Evolutionary conservation across 371 early-diverging fungal genomes (phyloP).

Genomic region (Circinella minor): DNA sequence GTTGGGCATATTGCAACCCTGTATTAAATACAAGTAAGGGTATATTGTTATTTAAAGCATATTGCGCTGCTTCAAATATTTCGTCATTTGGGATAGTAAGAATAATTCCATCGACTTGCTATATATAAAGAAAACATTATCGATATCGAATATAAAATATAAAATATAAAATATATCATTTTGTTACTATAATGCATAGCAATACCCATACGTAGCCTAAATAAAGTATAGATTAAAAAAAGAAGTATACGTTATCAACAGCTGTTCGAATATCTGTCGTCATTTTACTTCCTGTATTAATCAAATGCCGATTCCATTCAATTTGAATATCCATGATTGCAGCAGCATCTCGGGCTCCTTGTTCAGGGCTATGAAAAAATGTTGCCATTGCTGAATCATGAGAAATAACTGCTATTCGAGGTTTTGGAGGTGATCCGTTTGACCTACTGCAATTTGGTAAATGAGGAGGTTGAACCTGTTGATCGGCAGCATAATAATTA

Average conservation of each 20-base stretch:
- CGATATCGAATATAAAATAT: too few species aligned
- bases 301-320: constrained; percentile 41
- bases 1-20: constrained; percentile 40
- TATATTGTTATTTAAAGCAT: constrained; percentile 31
- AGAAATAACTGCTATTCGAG: constrained; percentile 36
- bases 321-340: constrained; percentile 39
- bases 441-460: constrained; percentile 5
- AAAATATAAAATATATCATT: too few species aligned
- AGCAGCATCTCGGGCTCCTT: constrained; percentile 52
- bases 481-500: not conserved
- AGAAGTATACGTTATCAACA: constrained; percentile 23
- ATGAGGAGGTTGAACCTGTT: constrained; percentile 7
- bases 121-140: not conserved
- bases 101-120: constrained; percentile 47
- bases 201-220: too few species aligned
- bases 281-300: constrained; percentile 33
- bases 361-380: constrained; percentile 39
- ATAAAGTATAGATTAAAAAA: too few species aligned
- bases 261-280: constrained; percentile 35
- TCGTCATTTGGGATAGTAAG: constrained; percentile 48
- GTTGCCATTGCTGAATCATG: constrained; percentile 36
- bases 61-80: constrained; percentile 39
- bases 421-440: not conserved
- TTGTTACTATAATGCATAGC: too few species aligned
- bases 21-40: constrained; percentile 55